A percentile compares a stretch with the other conserved stretches of the same genome.
Conservation (phyloP, 176 grass and related monocot species). For the Ampelocalamus luodianensis region DNA sequence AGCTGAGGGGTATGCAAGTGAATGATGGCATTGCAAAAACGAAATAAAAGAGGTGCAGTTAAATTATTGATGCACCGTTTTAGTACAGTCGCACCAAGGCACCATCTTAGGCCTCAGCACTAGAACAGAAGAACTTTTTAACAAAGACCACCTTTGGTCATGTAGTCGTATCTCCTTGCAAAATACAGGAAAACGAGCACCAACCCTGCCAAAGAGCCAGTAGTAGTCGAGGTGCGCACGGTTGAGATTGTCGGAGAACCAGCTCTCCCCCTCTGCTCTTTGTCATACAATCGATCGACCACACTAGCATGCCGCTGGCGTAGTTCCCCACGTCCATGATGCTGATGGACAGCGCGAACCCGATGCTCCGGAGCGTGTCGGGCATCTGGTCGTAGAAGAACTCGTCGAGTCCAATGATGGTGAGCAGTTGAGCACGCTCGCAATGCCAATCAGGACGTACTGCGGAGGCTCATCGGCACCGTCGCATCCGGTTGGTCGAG, state of each 20-base stretch:
- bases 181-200: no score
- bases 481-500: slow-evolving; percentile 43
- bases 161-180: no score
- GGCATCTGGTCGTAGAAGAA: slow-evolving; percentile 81
- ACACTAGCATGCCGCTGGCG: slow-evolving; percentile 55
- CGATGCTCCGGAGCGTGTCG: slow-evolving; percentile 54
- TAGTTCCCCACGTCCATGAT: no score
- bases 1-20: no score
- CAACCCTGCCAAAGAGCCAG: slow-evolving; percentile 59
- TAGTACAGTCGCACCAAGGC: no score
- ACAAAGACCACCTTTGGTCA: no score
- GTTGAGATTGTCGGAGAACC: slow-evolving; percentile 75
- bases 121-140: no score
- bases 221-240: slow-evolving; percentile 73
- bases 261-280: slow-evolving; percentile 43
- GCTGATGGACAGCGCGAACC: slow-evolving; percentile 49
- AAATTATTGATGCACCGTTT: no score
- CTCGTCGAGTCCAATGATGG: slow-evolving; percentile 49
- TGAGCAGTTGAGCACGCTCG: no score
- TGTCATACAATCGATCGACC: slow-evolving; percentile 53
- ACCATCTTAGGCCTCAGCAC: no score
- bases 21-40: no score
- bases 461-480: slow-evolving; percentile 71
- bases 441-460: slow-evolving; percentile 34
- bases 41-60: no score